phyloP scores from a whole-genome alignment of 2,329 filamentous ascomycete genomes.

The Calonectria montana region DNA sequence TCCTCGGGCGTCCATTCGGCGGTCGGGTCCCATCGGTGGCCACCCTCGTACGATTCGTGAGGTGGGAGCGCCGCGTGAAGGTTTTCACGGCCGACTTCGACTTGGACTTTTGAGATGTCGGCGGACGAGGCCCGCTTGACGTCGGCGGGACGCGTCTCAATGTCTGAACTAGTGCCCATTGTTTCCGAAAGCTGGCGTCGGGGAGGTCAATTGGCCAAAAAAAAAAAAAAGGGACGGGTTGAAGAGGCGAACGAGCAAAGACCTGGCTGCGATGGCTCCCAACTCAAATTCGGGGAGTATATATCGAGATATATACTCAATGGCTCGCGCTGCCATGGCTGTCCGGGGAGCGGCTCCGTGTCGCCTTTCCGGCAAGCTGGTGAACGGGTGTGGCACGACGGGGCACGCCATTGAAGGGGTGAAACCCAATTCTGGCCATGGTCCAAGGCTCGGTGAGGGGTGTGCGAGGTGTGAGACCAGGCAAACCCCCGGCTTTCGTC shows the following conservation, averaged over 20 bases:
- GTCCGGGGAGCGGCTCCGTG: constrained; percentile 37
- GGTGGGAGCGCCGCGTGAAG: constrained; percentile 46
- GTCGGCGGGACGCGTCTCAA: constrained; percentile 43
- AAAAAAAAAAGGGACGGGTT: neutral
- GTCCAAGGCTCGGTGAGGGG: constrained; percentile 2
- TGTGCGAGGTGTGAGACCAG: neutral
- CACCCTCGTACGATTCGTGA: constrained; percentile 52
- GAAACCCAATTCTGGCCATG: constrained; percentile 32
- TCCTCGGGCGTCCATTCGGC: constrained; percentile 66
- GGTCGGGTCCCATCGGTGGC: constrained; percentile 54
- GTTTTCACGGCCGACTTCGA: constrained; percentile 53
- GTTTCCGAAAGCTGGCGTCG: neutral
- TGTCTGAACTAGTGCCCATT: constrained; percentile 41
- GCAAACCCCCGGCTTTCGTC: constrained; percentile 10
- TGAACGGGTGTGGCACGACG: constrained; percentile 34
- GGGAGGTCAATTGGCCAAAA: neutral
- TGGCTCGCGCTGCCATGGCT: constrained; percentile 4
- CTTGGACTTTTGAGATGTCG: constrained; percentile 39
- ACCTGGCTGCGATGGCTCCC: constrained; percentile 9
- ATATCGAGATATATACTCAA: constrained; percentile 39
- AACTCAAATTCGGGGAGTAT: constrained; percentile 22
- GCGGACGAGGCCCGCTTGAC: constrained; percentile 37
- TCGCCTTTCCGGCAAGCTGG: constrained; percentile 18
- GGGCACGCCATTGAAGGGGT: constrained; percentile 41
- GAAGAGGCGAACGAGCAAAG: constrained; percentile 9